Evolutionary conservation across 345 rosid species (phyloP), one percentile per base, ranked within the genome.

Genomic region (Brassica nigra): DNA sequence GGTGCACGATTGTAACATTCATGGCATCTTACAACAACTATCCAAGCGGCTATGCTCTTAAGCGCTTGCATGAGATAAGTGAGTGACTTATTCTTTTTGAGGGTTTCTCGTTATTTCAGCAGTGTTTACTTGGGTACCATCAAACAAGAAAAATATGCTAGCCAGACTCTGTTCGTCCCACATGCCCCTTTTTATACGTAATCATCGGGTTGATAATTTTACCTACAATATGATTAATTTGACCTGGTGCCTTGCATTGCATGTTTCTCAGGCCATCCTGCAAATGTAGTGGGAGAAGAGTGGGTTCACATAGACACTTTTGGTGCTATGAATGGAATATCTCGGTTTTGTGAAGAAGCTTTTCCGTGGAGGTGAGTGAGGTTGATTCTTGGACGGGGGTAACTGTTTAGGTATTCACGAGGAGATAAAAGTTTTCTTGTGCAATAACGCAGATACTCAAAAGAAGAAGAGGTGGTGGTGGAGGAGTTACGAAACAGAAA

Each of bases 281-380:
- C 52, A 30, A 78, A 85, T 81, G 83, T 66, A n/a, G 76, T 79
- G 58, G 90, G 83, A 64, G 82, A 73, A 74, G 87, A 84, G 92
- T 88, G 86, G 95, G 88, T 95, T 81, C 99, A 93, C 79, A 91
- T 95, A 36, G 99, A 95, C 83, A 63, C 97, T 8, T 95, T 83
- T 85, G 86, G 97, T 49, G 99, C 98, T 81, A 95, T 93, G 91
- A 91, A 90, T 86, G 99, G 99, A 37, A 95, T 95, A 80, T 95
- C 98, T 61, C 93, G 91, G 57, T 95, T 95, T 81, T 91, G 92
- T 76, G 97, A 95, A 86, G 80, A 86, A 86, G 86, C 72, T 78
- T 85, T 68, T 47, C 93, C 92, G 27, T 95, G 97, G 97, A 91
- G 99, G 99, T 93, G 85, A 33, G 99, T 92, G 84, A 27, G 18